Evolutionary conservation across 495 filamentous ascomycete species (phyloP), one percentile per base, ranked within the genome.

Genomic region (Aspergillus nanangensis): DNA sequence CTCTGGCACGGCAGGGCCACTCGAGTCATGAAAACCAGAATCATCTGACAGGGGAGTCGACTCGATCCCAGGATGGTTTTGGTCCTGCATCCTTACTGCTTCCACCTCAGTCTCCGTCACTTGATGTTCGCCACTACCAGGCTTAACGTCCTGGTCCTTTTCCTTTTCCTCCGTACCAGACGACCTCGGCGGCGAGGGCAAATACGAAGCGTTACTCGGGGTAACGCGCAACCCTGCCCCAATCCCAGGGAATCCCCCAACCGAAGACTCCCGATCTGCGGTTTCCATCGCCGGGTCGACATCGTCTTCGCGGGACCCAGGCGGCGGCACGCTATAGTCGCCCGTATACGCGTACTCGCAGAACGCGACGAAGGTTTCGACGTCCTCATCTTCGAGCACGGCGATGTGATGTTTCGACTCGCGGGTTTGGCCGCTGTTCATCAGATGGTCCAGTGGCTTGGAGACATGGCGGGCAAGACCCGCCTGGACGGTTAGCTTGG

Each of bases 341-440:
- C 74, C 71, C 1, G 66, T 69, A 42, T 77, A 77, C 37, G 71
- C 71, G 63, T 73, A 76, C 44, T 75, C 67, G 51, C 62, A 70
- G 41, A 75, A 71, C 3, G 69, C 67, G 22, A 70, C 62, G 39
- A 77, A 75, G 13, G 71, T 74, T 38, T 69, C 63, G 13, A 69
- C 67, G 44, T 72, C 67, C 20, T 74, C 67, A 8, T 77, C 69
- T 27, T 75, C 70, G 25, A 74, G 44, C 5, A 67, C 56, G 3
- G 66, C 69, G 21, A 68, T 62, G 11, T 65, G 63, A 42, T 71
- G 62, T 45, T 63, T 69, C 1, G 71, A 74, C 45, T 77, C 74
- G 22, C 61, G 55, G 3, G 66, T 74, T 27, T 61, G 50, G 7
- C 71, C 72, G 48, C 70, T 73, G 45, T 72, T 74, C 59, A 76